Evolutionary conservation across 73 alveolate species (phyloP), one percentile per base, ranked within the genome.

Genomic region (Paramecium octaurelia): DNA sequence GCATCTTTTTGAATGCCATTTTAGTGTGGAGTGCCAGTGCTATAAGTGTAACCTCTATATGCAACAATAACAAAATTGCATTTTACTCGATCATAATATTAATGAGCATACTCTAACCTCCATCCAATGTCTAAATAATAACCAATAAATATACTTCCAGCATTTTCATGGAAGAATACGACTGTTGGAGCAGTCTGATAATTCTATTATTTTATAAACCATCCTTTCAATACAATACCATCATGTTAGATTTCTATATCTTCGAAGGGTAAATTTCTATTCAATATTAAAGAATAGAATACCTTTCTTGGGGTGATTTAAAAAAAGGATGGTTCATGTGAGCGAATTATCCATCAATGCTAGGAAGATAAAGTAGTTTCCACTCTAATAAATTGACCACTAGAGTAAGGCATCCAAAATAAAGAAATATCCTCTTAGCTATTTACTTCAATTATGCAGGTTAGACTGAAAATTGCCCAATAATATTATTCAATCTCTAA

Each of bases 91-190:
- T 86, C 12, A 58, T 60, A 60, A 64, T 86, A 86, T 48, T 86
- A 58, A 4, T 36, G 9, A 43, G 70, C 68, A 60, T 86, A 86
- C 1, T 86, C 80, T 8, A 86, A 36, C 36, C 93, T 86, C 60
- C 58, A 35, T 20, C 93, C 93, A 86, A 86, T 86, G 38, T 86
- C 93, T 86, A 23, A 50, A 16, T 46, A 34, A 27, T 58, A 31
- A 20, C 35, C 12, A 27, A 57, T 50, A 58, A 54, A 8, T 60
- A 10, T 88, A 88, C 94, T 88, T 70, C 94, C 94, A 16, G 94
- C 94, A 43, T 88, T 88, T 16, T 88, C 94, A 42, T 88, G 94
- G 57, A 38, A 88, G 31, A 88, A 88, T 3, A 88, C 83, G 1
- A 88, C 91, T 27, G 94, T 88, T n/a, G 94, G 94, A 69, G 35